A percentile compares a stretch with the other conserved stretches of the same genome.
Conservation (phyloP, 495 filamentous ascomycete species). For the Apiosordaria backusii region DNA sequence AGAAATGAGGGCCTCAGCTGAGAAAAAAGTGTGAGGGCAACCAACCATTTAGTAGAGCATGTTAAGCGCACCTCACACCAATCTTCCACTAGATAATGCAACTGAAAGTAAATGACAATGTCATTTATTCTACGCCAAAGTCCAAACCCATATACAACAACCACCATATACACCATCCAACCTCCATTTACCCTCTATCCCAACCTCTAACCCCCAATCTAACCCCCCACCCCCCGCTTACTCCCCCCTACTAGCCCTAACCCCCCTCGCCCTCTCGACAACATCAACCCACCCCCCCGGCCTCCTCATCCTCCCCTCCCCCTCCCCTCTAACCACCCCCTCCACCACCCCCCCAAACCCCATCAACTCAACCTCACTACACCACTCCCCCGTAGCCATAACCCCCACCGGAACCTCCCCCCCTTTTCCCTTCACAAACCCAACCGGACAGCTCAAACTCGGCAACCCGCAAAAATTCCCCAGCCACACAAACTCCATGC, state of each 20-base stretch:
- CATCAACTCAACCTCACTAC: conserved; percentile 65
- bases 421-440: conserved; percentile 49
- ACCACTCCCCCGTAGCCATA: conserved; percentile 84
- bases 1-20: too few species aligned
- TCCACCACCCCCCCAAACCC: conserved; percentile 66
- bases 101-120: too few species aligned
- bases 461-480: conserved; percentile 80
- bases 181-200: too few species aligned
- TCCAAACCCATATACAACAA: too few species aligned
- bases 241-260: neutral
- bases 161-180: too few species aligned
- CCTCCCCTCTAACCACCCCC: conserved; percentile 26
- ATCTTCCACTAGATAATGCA: too few species aligned
- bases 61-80: too few species aligned
- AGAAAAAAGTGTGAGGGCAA: too few species aligned
- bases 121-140: too few species aligned
- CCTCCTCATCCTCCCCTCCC: conserved; percentile 19
- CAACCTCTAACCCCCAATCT: neutral
- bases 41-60: too few species aligned
- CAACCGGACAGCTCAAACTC: conserved; percentile 65
- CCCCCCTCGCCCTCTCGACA: conserved; percentile 19
- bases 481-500: conserved; percentile 83
- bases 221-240: conserved; percentile 1
- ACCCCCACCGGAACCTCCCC: conserved; percentile 68
- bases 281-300: conserved; percentile 34